phyloP scores from a whole-genome alignment of 805 yeast species.

The Metschnikowia cerradonensis region DNA sequence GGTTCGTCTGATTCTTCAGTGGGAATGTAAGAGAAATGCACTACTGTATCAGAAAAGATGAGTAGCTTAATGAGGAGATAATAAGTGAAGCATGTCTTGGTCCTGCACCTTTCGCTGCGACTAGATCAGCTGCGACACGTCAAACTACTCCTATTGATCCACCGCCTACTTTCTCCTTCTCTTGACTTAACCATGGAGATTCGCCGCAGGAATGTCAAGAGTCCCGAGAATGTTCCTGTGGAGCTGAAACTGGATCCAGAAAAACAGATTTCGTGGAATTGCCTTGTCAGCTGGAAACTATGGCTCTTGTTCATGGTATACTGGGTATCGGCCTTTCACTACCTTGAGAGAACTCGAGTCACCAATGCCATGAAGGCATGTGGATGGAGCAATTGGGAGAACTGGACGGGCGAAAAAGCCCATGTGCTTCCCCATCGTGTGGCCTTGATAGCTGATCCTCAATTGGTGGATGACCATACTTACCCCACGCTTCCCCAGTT shows the following conservation, averaged over 20 bases:
- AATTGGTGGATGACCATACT: constrained; percentile 81
- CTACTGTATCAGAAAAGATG: too few relatives aligned
- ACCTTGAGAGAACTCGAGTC: constrained; percentile 30
- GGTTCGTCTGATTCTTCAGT: too few relatives aligned
- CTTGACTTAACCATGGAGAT: background rate
- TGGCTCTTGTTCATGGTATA: constrained; percentile 7
- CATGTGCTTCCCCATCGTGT: constrained; percentile 43
- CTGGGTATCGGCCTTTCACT: constrained; percentile 29
- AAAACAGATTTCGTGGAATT: background rate
- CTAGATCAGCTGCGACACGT: background rate
- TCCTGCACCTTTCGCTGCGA: background rate
- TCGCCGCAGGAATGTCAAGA: background rate
- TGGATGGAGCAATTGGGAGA: constrained; percentile 66
- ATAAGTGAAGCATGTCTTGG: background rate
- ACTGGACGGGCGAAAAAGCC: constrained; percentile 37
- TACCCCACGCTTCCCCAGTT: constrained; percentile 66
- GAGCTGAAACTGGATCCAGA: background rate
- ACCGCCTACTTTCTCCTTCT: background rate
- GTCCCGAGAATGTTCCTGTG: background rate
- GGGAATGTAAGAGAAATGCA: too few relatives aligned
- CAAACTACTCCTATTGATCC: background rate
- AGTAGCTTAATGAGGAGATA: too few relatives aligned
- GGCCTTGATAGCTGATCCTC: constrained; percentile 84
- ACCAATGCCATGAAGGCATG: constrained; percentile 24
- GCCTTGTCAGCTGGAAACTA: constrained; percentile 1